Evolutionary conservation across 805 yeast species (phyloP), one percentile per base, ranked within the genome.

Genomic region (Torulaspora indica): DNA sequence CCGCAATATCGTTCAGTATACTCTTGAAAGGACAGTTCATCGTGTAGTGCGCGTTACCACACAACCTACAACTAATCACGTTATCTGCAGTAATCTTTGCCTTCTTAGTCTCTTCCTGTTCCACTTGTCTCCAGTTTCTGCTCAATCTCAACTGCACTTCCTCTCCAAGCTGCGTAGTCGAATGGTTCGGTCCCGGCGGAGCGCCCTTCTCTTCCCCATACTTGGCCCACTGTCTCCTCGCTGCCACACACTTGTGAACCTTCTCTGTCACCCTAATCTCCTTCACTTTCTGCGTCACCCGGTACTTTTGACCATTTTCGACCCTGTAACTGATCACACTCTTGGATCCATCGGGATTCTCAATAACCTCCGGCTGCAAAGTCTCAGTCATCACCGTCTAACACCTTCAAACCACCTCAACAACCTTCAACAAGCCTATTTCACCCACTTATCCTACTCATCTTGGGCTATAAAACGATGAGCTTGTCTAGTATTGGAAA

Each of bases 1-100:
- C 73, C 28, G 74, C 70, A 30, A 71, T 67, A 42, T 73, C 72
- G 37, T 71, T 86, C 64, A 91, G 73, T 30, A 93, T 85, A 58
- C 84, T 95, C 72, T 85, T 90, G 78, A 79, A 88, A 52, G 98
- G 98, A 85, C 99, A 93, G 72, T 84, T 82, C 66, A 88, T 72
- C 33, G 97, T 85, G 77, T 82, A 86, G 75, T 93, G 99, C 55
- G 80, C 84, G 63, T 96, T 96, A 49, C 85, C 85, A 83, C 99
- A 93, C 43, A 77, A 72, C 78, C 97, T 86, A 79, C 98, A 93
- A 57, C 69, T 71, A 53, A 80, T 68, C 56, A 71, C 73, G 52
- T 71, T 70, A 64, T 67, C 67, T 64, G 70, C 69, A 58, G 67
- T 69, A 25, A 50, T 58, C 42, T 68, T 64, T 41, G 69, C 72